phyloP scores from a whole-genome alignment of 169 alveolate genomes.

The Amoebophrya sp. region DNA sequence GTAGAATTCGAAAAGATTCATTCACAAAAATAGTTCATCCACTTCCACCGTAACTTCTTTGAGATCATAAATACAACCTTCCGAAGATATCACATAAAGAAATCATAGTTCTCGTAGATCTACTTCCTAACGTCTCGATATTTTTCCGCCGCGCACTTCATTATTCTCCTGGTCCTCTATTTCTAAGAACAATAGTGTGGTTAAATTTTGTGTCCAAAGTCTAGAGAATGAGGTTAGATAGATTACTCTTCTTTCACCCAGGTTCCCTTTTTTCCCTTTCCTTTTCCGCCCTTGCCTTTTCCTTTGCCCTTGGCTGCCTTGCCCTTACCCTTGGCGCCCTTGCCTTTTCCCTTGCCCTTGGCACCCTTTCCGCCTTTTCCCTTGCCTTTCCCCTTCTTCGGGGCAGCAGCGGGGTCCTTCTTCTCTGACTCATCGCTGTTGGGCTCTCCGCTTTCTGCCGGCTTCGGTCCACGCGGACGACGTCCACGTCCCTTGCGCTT shows the following conservation, averaged over 20 bases:
- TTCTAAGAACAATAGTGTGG: too few relatives aligned
- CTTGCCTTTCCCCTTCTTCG: not conserved
- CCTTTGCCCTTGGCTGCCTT: not conserved
- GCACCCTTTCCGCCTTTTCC: not conserved
- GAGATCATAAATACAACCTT: too few relatives aligned
- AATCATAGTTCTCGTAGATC: not conserved
- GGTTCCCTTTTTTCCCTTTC: not conserved
- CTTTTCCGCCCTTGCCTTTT: not conserved
- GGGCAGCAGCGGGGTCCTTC: not conserved
- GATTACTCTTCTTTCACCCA: not conserved
- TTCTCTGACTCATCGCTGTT: not conserved
- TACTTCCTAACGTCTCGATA: not conserved
- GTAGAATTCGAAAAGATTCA: too few relatives aligned
- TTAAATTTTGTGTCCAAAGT: too few relatives aligned
- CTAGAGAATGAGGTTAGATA: too few relatives aligned
- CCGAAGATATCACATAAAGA: too few relatives aligned
- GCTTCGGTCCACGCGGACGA: not conserved
- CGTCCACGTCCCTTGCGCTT: not conserved
- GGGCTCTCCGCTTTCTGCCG: not conserved
- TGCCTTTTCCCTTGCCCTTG: conserved; percentile 11
- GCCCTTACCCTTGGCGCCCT: not conserved
- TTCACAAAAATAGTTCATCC: too few relatives aligned
- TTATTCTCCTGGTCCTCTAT: not conserved
- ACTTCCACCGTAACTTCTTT: too few relatives aligned
- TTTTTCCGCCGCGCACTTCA: not conserved